Base-by-base conservation (phyloP, 2,329 filamentous ascomycete genomes). In the Fusarium solani-melongenae region DNA sequence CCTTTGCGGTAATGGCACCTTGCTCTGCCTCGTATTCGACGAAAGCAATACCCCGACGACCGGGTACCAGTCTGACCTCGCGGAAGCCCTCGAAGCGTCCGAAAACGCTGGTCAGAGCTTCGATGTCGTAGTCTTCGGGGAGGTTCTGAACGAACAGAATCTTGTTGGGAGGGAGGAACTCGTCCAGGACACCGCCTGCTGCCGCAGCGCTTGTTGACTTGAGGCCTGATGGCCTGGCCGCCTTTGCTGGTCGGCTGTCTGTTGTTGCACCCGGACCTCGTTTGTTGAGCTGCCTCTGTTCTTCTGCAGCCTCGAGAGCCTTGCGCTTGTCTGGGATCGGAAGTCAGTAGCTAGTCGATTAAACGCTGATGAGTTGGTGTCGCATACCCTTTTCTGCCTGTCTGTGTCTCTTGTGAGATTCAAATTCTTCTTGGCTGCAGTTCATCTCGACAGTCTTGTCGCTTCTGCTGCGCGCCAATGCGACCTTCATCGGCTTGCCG, bases 121-220 rank as follows among this genome's bases (percentile, higher is more conserved):
- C 95, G 78, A 94, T 91, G 81, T 93, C 93, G 83, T 93, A 94
- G 73, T 94, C 93, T 72, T 96, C 94, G 10, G 96, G 95, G 38
- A 99, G 84, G 78, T 98, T 96, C 85, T 97, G 94, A 70, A 98
- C 87, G 85, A 98, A 97, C 38, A 99, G 89, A 75, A 95, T 97
- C 86, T 98, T 98, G 89, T 98, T 98, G 38, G 96, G 96, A 5
- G 96, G 96, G 5, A 98, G 90, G 83, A 98, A 98, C 84, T 99
- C 96, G 88, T 98, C 96, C n/a, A 95, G 95, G 20, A 98, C 92
- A 64, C 95, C 92, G 12, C 93, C 88, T 5, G 92, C 87, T 2
- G 91, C 88, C 15, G 90, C 87, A 7, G 91, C 88, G 66, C 90
- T 91, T 1, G 92, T 93, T 6, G 93, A 90, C 82, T 97, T 97